Evolutionary conservation across 257 asterid genomes (phyloP), one percentile per base, ranked within the genome.

Genomic region (Salvia miltiorrhiza): DNA sequence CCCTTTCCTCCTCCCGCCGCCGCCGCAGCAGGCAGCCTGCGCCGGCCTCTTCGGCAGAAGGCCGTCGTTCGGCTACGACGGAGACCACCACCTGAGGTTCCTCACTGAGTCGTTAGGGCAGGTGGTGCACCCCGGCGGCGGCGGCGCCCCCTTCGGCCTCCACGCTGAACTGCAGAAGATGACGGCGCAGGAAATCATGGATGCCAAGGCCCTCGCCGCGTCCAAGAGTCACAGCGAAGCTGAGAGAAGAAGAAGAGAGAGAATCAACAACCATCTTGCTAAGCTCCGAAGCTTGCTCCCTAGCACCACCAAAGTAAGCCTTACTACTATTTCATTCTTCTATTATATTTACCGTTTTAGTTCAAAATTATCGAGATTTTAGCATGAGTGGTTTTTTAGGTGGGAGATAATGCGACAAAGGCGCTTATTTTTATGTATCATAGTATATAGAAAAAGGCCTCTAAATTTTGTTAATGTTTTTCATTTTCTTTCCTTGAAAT

Each of bases 171-270:
- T 90, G 40, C 97, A 88, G 75, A 90, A 92, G 48, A 88, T 92
- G 98, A 86, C 79, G 0, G 91, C 97, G 9, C 98, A 92, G 62
- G 98, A 92, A 71, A 92, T 86, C 4, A 92, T 92, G 97, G 98
- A 90, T 63, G 97, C 97, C 0, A 92, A 92, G 61, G 98, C 97
- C 8, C 93, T 90, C 5, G 98, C 97, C 6, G 98, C 98, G 2
- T 93, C 96, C 1, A 93, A 93, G 57, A 90, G 95, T 67, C 98
- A 93, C 49, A 93, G 98, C 60, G 98, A 93, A 78, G 98, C 98
- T 19, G 98, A 93, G 81, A 81, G 98, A 69, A 82, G 98, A 53
- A 80, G 98, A 12, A 78, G 98, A 63, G 98, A 90, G 71, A 88
- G 98, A 60, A 93, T 93, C 70, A 93, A 93, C 49, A 90, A 86